Percentiles rank a stretch among this genome's conserved stretches.
Evolutionary conservation across 352 stramenopile genomes (phyloP).

Genomic region (Globisporangium camurandrum): DNA sequence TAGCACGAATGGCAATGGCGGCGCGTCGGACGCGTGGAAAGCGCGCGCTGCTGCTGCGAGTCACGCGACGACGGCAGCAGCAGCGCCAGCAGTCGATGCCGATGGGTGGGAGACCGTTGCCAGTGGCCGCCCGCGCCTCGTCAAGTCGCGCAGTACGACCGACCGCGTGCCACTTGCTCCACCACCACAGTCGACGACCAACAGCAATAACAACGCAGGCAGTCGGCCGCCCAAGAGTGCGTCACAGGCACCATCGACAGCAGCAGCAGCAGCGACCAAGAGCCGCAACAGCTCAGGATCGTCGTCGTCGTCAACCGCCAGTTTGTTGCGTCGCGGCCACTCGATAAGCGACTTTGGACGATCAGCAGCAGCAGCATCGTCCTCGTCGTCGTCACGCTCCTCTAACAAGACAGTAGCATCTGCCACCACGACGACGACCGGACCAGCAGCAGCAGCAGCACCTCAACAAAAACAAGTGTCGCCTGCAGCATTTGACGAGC

Average conservation of each 20-base stretch:
- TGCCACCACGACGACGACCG: too few species aligned
- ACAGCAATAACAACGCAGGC: conserved; percentile 17
- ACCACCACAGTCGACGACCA: conserved; percentile 15
- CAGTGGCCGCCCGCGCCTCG: conserved; percentile 38
- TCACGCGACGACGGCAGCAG: conserved; percentile 1
- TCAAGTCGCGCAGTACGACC: conserved; percentile 58
- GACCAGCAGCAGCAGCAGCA: too few species aligned
- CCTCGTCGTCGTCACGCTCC: conserved; percentile 12
- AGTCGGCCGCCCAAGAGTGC: conserved; percentile 11
- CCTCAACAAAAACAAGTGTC: conserved; percentile 17
- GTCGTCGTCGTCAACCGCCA: conserved; percentile 29
- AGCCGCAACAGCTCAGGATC: conserved; percentile 51
- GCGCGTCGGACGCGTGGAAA: conserved; percentile 59
- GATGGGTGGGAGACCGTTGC: conserved; percentile 76
- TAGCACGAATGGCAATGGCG: conserved; percentile 14
- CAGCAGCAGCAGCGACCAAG: conserved; percentile 45
- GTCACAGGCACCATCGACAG: too few species aligned
- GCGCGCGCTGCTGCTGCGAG: conserved; percentile 21
- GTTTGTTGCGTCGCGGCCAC: conserved; percentile 7
- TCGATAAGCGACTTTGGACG: conserved; percentile 19
- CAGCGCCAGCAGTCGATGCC: conserved; percentile 24
- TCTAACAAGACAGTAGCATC: too few species aligned
- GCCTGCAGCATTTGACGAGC: conserved; percentile 69
- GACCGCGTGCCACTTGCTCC: conserved; percentile 44
- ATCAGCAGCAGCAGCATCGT: conserved; percentile 28